Base-by-base conservation (phyloP, 352 stramenopile genomes). In the Thraustotheca clavata region DNA sequence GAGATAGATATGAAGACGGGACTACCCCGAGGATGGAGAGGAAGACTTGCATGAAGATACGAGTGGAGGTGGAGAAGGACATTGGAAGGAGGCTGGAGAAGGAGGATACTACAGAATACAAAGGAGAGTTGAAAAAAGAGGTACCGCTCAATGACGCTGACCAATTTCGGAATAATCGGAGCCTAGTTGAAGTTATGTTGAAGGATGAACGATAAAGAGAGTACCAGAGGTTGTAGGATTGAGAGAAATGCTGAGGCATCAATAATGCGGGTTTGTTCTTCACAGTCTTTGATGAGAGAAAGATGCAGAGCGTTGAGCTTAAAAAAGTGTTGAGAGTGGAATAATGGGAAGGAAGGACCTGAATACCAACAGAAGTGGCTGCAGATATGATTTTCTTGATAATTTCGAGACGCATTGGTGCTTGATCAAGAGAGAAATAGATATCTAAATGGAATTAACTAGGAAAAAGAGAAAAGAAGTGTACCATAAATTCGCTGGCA, bases 401-500 rank as follows among this genome's bases (percentile, higher is more conserved):
- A 11, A 52, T 52, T 11, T 14, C 7, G 24, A 26, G 11, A 7
- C 43, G 43, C 43, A 31, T 31, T 35, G 43, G 2, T 9, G 34
- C 43, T 2, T 52, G 16, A 11, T 52, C 43, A 1, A 52, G 43
- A 3, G 11, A 24, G 7, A 52, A 52, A 31, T 35, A 52, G 43
- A 52, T 11, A 52, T 52, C 43, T 52, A 18, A 27, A n/a, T 24
- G 39, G 39, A 27, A n/a, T n/a, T 47, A 4, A 24, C 39, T n/a
- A 27, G n/a, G n/a, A 47, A 27, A n/a, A 47, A 47, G 39, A 27
- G 4, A n/a, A 47, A n/a, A 27, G 16, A 3, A 7, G 7, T 2
- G 43, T 52, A 52, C 43, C 43, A 31, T 52, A 52, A 24, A 52
- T 52, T 6, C 43, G 43, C n/a, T 52, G 11, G 7, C 43, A 52